Percentiles rank a stretch among this genome's conserved stretches.
Conservation (phyloP, 2,329 filamentous ascomycete genomes). For the Fonsecaea erecta region DNA sequence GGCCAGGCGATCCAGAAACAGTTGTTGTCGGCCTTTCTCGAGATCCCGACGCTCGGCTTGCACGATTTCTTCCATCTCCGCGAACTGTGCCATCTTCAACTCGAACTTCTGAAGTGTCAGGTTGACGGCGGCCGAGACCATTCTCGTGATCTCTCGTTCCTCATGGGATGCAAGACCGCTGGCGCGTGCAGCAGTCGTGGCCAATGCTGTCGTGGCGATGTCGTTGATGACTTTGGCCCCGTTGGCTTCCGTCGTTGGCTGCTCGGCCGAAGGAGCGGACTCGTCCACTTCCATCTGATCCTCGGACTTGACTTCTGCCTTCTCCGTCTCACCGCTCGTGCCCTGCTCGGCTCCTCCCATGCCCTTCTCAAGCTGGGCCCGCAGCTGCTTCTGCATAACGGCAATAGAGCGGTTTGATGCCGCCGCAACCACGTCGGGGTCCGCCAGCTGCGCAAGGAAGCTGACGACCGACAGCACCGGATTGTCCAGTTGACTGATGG, state of each 20-base stretch:
- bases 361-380: slow-evolving; percentile 74
- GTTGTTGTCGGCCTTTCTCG: slow-evolving; percentile 86
- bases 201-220: slow-evolving; percentile 79
- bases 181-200: slow-evolving; percentile 81
- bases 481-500: slow-evolving; percentile 91
- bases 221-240: slow-evolving; percentile 61
- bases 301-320: slow-evolving; percentile 39
- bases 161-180: slow-evolving; percentile 91
- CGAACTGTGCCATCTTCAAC: slow-evolving; percentile 93
- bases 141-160: slow-evolving; percentile 92
- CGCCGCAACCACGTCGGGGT: slow-evolving; percentile 86
- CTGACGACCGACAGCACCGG: slow-evolving; percentile 95
- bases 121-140: slow-evolving; percentile 91
- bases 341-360: slow-evolving; percentile 57
- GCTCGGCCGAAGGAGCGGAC: slow-evolving; percentile 32
- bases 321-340: slow-evolving; percentile 53
- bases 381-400: slow-evolving; percentile 79
- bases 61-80: slow-evolving; percentile 90
- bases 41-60: slow-evolving; percentile 91
- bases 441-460: slow-evolving; percentile 88
- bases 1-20: slow-evolving; percentile 87
- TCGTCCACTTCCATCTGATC: slow-evolving; percentile 69
- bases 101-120: slow-evolving; percentile 94
- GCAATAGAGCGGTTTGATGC: slow-evolving; percentile 87
- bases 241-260: slow-evolving; percentile 47